Evolutionary conservation across 331 rosid genomes (phyloP).

Genomic region (Cydonia oblonga): DNA sequence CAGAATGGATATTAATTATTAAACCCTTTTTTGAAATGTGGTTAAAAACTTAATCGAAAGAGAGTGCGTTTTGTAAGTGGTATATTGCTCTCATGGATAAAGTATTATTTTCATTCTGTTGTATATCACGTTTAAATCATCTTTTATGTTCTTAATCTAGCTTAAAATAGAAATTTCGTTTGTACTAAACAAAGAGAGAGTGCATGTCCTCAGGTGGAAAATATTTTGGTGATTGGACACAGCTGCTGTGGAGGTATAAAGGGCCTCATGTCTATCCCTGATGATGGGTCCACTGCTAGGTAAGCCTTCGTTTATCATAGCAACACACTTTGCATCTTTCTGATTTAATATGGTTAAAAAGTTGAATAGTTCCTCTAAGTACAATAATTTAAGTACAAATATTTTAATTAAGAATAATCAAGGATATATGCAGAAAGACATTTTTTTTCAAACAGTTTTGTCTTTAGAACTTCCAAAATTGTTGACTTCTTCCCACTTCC

Average conservation of each 20-base stretch:
- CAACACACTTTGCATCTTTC: not conserved
- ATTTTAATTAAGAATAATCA: not conserved
- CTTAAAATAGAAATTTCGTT: no score
- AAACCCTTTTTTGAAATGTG: not conserved
- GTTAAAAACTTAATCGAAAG: not conserved
- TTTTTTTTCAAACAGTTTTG: not conserved
- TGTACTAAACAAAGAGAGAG: not conserved
- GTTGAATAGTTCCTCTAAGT: no score
- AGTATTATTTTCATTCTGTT: no score
- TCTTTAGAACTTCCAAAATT: not conserved
- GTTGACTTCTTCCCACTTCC: not conserved
- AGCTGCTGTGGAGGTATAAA: conserved; percentile 96
- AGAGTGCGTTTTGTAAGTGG: not conserved
- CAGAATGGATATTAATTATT: not conserved
- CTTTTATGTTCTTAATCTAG: no score
- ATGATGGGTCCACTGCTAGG: conserved; percentile 77
- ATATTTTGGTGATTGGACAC: conserved; percentile 88
- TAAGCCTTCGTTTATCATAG: not conserved
- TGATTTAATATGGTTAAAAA: no score
- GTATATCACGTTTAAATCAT: no score
- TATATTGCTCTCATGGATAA: not conserved
- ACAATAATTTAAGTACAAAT: not conserved
- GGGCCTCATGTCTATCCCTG: conserved; percentile 95
- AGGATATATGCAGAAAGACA: not conserved
- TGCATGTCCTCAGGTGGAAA: conserved; percentile 54